Conservation (phyloP, 2,329 filamentous ascomycete species). For the Trichoderma sp. region DNA sequence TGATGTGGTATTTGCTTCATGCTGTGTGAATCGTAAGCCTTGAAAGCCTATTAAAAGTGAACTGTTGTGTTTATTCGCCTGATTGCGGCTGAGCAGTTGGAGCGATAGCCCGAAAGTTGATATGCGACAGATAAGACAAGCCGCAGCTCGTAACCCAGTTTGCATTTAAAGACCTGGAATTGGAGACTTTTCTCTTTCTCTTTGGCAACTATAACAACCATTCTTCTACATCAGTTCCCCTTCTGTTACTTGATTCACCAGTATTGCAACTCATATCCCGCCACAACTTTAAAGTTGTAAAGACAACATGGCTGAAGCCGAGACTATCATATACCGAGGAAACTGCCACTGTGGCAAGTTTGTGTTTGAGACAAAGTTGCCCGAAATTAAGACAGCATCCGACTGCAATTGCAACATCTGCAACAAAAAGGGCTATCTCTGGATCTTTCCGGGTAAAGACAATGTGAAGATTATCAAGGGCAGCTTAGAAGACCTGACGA, state of each 20-base stretch:
- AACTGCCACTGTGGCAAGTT: slow-evolving; percentile 58
- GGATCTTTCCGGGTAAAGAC: slow-evolving; percentile 32
- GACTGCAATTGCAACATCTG: slow-evolving; percentile 70
- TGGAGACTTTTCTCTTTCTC: not conserved
- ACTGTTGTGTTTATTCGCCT: not conserved
- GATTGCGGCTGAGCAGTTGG: not conserved
- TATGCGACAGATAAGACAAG: not conserved
- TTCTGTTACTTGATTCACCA: not conserved
- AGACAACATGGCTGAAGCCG: slow-evolving; percentile 12
- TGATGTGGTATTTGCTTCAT: not conserved
- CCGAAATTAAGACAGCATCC: slow-evolving; percentile 55
- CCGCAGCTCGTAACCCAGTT: not conserved
- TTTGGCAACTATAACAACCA: not conserved
- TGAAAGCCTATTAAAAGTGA: not conserved
- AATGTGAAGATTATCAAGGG: slow-evolving; percentile 49
- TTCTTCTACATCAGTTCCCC: not conserved
- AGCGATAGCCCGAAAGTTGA: not conserved
- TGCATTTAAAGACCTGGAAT: not conserved
- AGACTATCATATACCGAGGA: slow-evolving; percentile 48
- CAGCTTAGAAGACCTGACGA: slow-evolving; percentile 37
- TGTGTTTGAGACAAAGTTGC: slow-evolving; percentile 50
- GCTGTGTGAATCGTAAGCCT: not conserved
- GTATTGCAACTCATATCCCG: not conserved
- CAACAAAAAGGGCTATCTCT: slow-evolving; percentile 47
- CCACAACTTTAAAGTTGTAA: not conserved